Evolutionary conservation across 2,329 filamentous ascomycete species (phyloP), one percentile per base, ranked within the genome.

Genomic region (Neofusicoccum sp.): DNA sequence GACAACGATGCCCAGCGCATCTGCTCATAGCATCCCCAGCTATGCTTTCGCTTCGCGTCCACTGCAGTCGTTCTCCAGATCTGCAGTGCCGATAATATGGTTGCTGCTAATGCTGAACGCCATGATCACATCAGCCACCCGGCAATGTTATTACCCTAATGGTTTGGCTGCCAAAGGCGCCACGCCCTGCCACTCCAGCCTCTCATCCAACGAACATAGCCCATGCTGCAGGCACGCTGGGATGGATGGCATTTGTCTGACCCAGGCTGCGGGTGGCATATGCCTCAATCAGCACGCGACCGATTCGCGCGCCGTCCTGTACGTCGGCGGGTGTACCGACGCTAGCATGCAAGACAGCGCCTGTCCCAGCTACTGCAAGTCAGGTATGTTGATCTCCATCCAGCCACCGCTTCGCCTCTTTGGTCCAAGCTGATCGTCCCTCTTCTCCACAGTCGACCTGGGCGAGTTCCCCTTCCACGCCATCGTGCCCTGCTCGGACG

Each of bases 1-100:
- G 12, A 43, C 38, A 33, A 56, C 51, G 51, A 56, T 56, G 51
- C 51, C 51, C 36, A 44, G 49, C 49, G 49, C 49, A 53, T 53
- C 49, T 34, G 34, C 49, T 14, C 49, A 53, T 53, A 40, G 48
- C 48, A 47, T 34, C 6, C 34, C 34, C 49, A 30, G 36, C 51
- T 33, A 56, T 43, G 38, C 26, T 36, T 41, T 53, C 49, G 11
- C 16, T 53, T 41, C 49, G n/a, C 48, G 3, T 14, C 31, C 48
- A 12, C 33, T 36, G 31, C 16, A 30, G 24, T 16, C 49, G 6
- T 30, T 40, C 24, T 30, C 36, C 51, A 56, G 51, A 56, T 56
- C 51, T 36, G 43, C 51, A 24, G 51, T 43, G 51, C 51, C 51
- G 38, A 31, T 43, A 43, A 16, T 33, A 44, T 56, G 51, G 51